Conservation (phyloP, 768 basidiomycete genomes). For the Rhizopogon rudus region DNA sequence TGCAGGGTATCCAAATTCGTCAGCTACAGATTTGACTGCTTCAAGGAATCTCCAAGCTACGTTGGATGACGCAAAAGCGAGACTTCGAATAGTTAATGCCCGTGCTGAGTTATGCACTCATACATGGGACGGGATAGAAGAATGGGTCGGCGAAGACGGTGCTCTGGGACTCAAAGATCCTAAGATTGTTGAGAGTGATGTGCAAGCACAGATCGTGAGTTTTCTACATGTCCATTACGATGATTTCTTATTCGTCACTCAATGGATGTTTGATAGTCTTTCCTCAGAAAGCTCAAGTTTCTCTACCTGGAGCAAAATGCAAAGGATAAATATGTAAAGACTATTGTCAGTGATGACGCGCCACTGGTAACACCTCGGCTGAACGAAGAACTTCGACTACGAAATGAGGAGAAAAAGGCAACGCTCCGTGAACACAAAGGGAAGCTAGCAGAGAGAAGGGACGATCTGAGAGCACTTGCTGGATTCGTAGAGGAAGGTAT, state of each 20-base stretch:
- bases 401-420: constrained; percentile 70
- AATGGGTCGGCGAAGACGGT: constrained; percentile 20
- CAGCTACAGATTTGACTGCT: not conserved
- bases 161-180: constrained; percentile 39
- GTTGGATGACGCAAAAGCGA: constrained; percentile 17
- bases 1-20: not conserved
- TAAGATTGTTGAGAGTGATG: constrained; percentile 50
- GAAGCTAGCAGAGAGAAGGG: constrained; percentile 53
- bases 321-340: constrained; percentile 83
- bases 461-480: constrained; percentile 57
- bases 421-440: constrained; percentile 61
- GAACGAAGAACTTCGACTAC: constrained; percentile 56
- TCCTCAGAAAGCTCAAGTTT: constrained; percentile 79
- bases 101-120: constrained; percentile 19
- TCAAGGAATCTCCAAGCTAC: constrained; percentile 20
- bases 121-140: constrained; percentile 25
- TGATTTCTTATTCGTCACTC: not conserved
- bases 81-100: constrained; percentile 17
- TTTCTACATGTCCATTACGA: not conserved
- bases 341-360: constrained; percentile 83
- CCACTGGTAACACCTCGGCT: constrained; percentile 76
- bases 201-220: constrained; percentile 58
- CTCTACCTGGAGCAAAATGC: constrained; percentile 89
- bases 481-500: constrained; percentile 69
- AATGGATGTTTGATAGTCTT: constrained; percentile 40